A percentile compares a stretch with the other conserved stretches of the same genome.
phyloP scores from a whole-genome alignment of 1,139 yeast species.

The Suhomyces ambrosiae region DNA sequence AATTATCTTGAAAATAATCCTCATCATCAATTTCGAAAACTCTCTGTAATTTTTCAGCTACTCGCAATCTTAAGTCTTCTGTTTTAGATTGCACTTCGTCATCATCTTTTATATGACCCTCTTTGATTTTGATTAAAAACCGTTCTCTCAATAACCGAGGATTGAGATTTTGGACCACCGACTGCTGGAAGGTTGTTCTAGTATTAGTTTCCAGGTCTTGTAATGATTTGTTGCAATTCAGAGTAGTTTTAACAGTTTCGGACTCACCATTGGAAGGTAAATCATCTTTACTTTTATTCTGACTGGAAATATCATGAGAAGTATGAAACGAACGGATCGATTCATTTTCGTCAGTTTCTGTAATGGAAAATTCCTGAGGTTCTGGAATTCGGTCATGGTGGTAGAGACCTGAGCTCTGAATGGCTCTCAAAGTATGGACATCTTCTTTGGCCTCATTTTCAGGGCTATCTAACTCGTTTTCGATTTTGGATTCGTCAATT shows the following conservation, averaged over 20 bases:
- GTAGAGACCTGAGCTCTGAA: not conserved
- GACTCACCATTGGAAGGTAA: not conserved
- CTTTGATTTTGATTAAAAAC: conserved; percentile 22
- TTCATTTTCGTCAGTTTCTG: conserved; percentile 7
- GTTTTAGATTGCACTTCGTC: conserved; percentile 16
- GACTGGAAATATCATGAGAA: conserved; percentile 4
- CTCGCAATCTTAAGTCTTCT: conserved; percentile 26
- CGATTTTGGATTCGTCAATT: conserved; percentile 3
- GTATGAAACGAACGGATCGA: conserved; percentile 14
- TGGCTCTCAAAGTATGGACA: not conserved
- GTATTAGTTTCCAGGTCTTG: not conserved
- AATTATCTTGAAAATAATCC: conserved; percentile 58
- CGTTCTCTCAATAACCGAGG: conserved; percentile 28
- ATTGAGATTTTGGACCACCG: conserved; percentile 38
- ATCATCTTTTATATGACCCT: conserved; percentile 12
- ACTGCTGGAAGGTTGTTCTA: conserved; percentile 35
- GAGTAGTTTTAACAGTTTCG: not conserved
- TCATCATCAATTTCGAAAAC: conserved; percentile 46
- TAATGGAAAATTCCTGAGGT: conserved; percentile 4
- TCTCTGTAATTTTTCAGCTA: conserved; percentile 41
- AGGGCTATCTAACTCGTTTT: not conserved
- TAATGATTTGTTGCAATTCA: not conserved
- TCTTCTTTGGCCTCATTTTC: not conserved
- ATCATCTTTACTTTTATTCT: conserved; percentile 1
- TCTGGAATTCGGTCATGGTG: conserved; percentile 1